Evolutionary conservation across 148 eudicot species (phyloP).

Genomic region (Suaeda aralocaspica): DNA sequence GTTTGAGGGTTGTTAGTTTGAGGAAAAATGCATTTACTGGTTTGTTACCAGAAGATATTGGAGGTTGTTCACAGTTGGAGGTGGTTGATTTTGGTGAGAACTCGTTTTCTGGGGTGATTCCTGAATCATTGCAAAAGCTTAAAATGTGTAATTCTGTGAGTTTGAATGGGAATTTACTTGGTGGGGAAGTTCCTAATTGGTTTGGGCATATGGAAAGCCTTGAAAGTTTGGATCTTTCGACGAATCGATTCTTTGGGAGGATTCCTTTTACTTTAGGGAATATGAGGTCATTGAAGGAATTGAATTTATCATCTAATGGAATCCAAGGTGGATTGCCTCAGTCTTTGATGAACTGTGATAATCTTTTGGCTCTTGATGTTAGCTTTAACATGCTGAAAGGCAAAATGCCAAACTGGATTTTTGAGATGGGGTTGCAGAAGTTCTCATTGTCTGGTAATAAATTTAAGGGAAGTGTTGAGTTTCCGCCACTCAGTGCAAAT

Average conservation of each 20-base stretch:
- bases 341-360: slow-evolving; percentile 47
- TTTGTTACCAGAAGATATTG: slow-evolving; percentile 62
- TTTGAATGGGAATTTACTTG: slow-evolving; percentile 45
- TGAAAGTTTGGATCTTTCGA: slow-evolving; percentile 71
- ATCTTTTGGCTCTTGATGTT: slow-evolving; percentile 57
- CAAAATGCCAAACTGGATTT: slow-evolving; percentile 61
- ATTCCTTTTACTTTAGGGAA: slow-evolving; percentile 59
- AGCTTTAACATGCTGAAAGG: slow-evolving; percentile 57
- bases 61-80: slow-evolving; percentile 53
- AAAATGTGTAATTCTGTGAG: slow-evolving; percentile 48
- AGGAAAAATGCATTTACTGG: slow-evolving; percentile 59
- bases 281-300: slow-evolving; percentile 41
- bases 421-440: slow-evolving; percentile 44
- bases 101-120: slow-evolving; percentile 57
- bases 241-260: slow-evolving; percentile 54
- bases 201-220: slow-evolving; percentile 69
- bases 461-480: slow-evolving; percentile 49
- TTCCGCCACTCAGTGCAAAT: slow-evolving; percentile 21
- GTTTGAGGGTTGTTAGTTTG: slow-evolving; percentile 50
- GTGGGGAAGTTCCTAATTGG: slow-evolving; percentile 78
- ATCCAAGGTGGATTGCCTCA: slow-evolving; percentile 65
- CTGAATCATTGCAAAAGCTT: slow-evolving; percentile 62
- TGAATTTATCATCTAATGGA: slow-evolving; percentile 61
- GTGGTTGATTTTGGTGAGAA: slow-evolving; percentile 66
- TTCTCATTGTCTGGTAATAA: slow-evolving; percentile 52